phyloP scores from a whole-genome alignment of 2,329 filamentous ascomycete genomes.

The Diaporthe sp. region DNA sequence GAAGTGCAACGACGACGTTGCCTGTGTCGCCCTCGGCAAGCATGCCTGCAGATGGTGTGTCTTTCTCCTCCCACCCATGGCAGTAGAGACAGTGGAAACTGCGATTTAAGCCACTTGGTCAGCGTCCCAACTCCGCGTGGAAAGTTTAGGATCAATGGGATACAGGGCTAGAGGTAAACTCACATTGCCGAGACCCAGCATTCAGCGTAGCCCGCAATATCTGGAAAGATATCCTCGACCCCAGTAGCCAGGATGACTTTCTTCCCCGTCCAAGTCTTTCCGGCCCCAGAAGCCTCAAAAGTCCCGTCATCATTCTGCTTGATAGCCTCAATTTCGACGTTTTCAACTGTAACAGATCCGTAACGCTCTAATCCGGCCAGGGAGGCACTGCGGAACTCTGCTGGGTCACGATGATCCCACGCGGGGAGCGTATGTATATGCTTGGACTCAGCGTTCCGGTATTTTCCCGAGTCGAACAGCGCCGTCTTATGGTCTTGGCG shows the following conservation, averaged over 20 bases:
- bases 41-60: conserved; percentile 59
- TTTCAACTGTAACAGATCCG: conserved; percentile 48
- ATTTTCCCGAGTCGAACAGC: conserved; percentile 64
- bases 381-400: conserved; percentile 52
- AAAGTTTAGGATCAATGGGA: neutral
- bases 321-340: conserved; percentile 45
- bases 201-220: conserved; percentile 67
- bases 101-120: neutral
- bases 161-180: too few relatives aligned
- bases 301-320: neutral
- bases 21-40: conserved; percentile 3
- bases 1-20: neutral
- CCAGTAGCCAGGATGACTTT: conserved; percentile 71
- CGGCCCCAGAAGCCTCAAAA: conserved; percentile 53
- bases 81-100: conserved; percentile 73
- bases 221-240: conserved; percentile 62
- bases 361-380: conserved; percentile 54
- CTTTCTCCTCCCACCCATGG: conserved; percentile 71
- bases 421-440: conserved; percentile 63
- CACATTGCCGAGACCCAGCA: conserved; percentile 68
- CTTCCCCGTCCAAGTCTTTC: conserved; percentile 59
- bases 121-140: accelerated
- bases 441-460: conserved; percentile 62
- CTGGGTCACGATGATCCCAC: conserved; percentile 55
- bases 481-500: conserved; percentile 63